These are phyloP conservation scores for Botrytis squamosa DNA, from an alignment of 2,329 filamentous ascomycete genomes.

Conservation along the genomic window DNA sequence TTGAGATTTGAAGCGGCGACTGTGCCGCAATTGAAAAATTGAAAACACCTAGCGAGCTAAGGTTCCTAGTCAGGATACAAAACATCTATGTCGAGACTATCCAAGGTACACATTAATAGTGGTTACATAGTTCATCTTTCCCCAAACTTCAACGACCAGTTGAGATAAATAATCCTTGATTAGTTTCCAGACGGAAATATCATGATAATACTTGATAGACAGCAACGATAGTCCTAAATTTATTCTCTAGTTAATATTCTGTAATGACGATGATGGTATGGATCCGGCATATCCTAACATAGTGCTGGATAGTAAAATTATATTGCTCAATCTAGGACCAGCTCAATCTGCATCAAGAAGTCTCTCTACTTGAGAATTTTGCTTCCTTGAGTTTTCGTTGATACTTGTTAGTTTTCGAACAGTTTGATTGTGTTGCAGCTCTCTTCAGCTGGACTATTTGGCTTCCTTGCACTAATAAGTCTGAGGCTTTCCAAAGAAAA, in stretches of 20 bases:
- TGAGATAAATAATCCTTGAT: neutral
- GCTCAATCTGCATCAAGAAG: neutral
- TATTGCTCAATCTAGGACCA: fast-evolving
- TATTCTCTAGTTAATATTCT: neutral
- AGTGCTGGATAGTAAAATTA: too few species aligned
- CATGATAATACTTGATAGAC: too few species aligned
- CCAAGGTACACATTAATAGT: neutral
- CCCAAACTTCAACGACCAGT: too few species aligned
- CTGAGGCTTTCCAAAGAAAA: fast-evolving
- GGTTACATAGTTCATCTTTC: neutral
- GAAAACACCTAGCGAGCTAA: too few species aligned
- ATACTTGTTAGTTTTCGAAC: neutral
- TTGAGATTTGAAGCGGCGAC: too few species aligned
- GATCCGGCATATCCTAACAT: too few species aligned
- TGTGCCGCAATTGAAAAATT: neutral
- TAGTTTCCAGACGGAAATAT: fast-evolving
- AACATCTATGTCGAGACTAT: neutral
- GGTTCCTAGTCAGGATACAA: fast-evolving
- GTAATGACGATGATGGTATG: neutral
- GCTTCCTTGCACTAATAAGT: neutral
- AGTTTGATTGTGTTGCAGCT: neutral
- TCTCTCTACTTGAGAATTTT: neutral
- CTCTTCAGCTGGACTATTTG: neutral
- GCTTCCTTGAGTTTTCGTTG: neutral
- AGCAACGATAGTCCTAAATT: neutral